These are phyloP conservation scores for Ustanciosporium gigantosporum DNA, from an alignment of 1,284 basidiomycete species.

Conservation along the genomic window DNA sequence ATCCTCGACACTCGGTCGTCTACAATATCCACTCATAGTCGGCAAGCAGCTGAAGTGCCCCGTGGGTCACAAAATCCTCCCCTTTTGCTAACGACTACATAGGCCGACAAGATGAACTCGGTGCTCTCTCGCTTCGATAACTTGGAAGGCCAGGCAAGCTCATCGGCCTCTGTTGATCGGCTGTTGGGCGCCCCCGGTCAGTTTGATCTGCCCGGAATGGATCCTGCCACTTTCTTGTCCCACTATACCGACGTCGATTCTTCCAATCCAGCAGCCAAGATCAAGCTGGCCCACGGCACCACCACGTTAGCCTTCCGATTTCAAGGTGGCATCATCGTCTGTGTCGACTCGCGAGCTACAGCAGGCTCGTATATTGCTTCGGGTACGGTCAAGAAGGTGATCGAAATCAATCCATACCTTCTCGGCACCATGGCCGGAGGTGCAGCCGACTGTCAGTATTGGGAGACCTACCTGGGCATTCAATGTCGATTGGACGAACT, in stretches of 20 bases:
- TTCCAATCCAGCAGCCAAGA: constrained; percentile 63
- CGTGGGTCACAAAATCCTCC: too few relatives aligned
- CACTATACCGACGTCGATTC: constrained; percentile 60
- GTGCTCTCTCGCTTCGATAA: constrained; percentile 42
- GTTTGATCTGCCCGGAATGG: constrained; percentile 47
- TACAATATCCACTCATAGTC: too few relatives aligned
- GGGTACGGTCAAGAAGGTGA: constrained; percentile 68
- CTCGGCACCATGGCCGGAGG: constrained; percentile 99
- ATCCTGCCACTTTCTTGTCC: constrained; percentile 54
- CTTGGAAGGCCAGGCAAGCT: constrained; percentile 6
- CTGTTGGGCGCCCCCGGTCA: constrained; percentile 33
- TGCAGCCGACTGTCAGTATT: constrained; percentile 66
- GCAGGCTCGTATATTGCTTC: constrained; percentile 93
- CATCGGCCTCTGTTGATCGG: constrained; percentile 6
- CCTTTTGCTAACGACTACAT: too few relatives aligned
- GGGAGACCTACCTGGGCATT: constrained; percentile 88
- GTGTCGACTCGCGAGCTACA: constrained; percentile 95
- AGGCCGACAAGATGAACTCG: constrained; percentile 47
- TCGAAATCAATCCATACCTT: constrained; percentile 98
- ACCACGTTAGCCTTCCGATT: constrained; percentile 98
- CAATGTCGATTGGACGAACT: constrained; percentile 97
- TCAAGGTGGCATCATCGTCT: constrained; percentile 94
- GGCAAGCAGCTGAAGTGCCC: too few relatives aligned
- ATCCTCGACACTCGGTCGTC: too few relatives aligned
- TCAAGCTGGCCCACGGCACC: constrained; percentile 98